phyloP scores from a whole-genome alignment of 2,329 filamentous ascomycete species.

The Fusarium protoensiforme region DNA sequence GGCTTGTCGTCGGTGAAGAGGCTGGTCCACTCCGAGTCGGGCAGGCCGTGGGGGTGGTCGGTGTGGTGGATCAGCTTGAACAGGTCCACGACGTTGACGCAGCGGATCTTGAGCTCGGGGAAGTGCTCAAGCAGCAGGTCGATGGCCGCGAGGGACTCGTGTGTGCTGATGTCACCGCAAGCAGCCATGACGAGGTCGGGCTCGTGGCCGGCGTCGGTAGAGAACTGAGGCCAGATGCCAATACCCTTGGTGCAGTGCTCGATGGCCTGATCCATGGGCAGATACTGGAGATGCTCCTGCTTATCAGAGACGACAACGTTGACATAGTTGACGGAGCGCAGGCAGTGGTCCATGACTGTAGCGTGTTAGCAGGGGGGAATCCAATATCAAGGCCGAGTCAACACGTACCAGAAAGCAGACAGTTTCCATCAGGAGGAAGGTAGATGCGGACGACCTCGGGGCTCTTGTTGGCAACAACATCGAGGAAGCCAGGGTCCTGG shows the following conservation, averaged over 20 bases:
- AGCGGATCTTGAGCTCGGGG: conserved; percentile 79
- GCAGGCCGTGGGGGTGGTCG: conserved; percentile 80
- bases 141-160: conserved; percentile 79
- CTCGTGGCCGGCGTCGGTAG: conserved; percentile 74
- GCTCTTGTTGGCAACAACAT: conserved; percentile 82
- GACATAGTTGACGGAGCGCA: conserved; percentile 80
- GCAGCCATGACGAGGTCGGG: conserved; percentile 82
- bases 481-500: conserved; percentile 83
- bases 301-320: conserved; percentile 86
- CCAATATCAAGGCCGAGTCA: background rate
- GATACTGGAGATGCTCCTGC: conserved; percentile 80
- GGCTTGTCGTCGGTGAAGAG: conserved; percentile 79
- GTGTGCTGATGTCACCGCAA: conserved; percentile 79
- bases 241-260: conserved; percentile 83
- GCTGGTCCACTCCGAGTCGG: conserved; percentile 71
- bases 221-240: conserved; percentile 82
- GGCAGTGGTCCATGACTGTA: conserved; percentile 77
- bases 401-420: conserved; percentile 68
- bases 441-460: conserved; percentile 85
- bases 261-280: conserved; percentile 78
- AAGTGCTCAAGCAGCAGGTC: conserved; percentile 78
- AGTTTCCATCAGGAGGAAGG: conserved; percentile 83
- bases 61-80: conserved; percentile 79
- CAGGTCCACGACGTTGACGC: conserved; percentile 83
- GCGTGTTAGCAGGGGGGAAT: conserved; percentile 20